These are phyloP conservation scores for Alternaria atra DNA, from an alignment of 2,329 filamentous ascomycete genomes.

Conservation along the genomic window DNA sequence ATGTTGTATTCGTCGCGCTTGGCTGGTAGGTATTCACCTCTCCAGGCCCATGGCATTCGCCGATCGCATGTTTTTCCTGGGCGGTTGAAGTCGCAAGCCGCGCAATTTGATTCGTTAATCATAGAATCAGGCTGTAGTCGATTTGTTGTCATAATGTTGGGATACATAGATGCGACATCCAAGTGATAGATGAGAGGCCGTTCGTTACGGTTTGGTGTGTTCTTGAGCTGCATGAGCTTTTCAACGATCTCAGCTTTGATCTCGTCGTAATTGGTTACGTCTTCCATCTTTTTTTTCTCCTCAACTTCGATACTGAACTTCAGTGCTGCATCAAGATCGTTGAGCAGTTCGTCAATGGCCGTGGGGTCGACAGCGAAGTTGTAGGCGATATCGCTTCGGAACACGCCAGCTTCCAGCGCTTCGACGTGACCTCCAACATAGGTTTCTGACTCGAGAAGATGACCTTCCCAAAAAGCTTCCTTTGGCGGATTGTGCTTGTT, in stretches of 20 bases:
- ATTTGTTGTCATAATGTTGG: slow-evolving; percentile 99
- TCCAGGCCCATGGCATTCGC: slow-evolving; percentile 95
- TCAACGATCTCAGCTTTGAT: slow-evolving; percentile 83
- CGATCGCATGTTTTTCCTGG: slow-evolving; percentile 97
- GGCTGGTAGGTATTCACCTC: slow-evolving; percentile 94
- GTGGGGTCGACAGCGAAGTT: slow-evolving; percentile 90
- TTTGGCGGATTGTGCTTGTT: slow-evolving; percentile 94
- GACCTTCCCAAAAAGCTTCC: slow-evolving; percentile 96
- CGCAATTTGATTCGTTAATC: slow-evolving; percentile 95
- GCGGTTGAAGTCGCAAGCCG: slow-evolving; percentile 96
- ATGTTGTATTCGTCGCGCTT: slow-evolving; percentile 99
- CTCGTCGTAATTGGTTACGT: slow-evolving; percentile 61
- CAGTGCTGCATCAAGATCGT: slow-evolving; percentile 86
- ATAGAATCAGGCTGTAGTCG: slow-evolving; percentile 98
- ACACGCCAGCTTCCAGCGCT: slow-evolving; percentile 98
- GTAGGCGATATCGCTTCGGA: slow-evolving; percentile 92
- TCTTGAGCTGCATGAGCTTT: slow-evolving; percentile 75
- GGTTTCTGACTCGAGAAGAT: slow-evolving; percentile 94
- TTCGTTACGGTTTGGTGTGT: slow-evolving; percentile 84
- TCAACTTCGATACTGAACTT: slow-evolving; percentile 74
- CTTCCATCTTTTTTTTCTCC: slow-evolving; percentile 62
- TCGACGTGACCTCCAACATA: slow-evolving; percentile 99
- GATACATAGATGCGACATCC: slow-evolving; percentile 99
- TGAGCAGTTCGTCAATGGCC: slow-evolving; percentile 87
- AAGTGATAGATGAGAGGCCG: slow-evolving; percentile 94